phyloP scores from a whole-genome alignment of 1,139 yeast species.

The Taphrina communis region DNA sequence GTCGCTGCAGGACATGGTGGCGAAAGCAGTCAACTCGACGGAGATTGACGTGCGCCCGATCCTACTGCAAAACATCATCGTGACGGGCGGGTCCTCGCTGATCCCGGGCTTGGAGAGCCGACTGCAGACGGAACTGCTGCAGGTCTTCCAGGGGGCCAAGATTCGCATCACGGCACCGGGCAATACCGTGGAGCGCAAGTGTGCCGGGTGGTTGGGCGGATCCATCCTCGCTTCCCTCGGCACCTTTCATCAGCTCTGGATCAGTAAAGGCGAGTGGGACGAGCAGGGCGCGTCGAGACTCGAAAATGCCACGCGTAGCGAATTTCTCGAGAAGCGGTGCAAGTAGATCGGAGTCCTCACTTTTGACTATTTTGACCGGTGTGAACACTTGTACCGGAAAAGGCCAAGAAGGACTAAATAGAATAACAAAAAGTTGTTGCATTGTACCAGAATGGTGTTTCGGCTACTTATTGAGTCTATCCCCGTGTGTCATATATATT shows the following conservation, averaged over 20 bases:
- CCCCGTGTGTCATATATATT: too few species aligned
- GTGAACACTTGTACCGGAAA: background rate
- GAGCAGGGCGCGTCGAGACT: slow-evolving; percentile 72
- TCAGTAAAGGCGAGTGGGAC: slow-evolving; percentile 84
- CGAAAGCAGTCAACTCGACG: slow-evolving; percentile 65
- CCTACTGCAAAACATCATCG: slow-evolving; percentile 86
- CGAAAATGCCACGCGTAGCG: slow-evolving; percentile 25
- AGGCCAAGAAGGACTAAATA: too few species aligned
- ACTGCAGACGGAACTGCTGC: slow-evolving; percentile 72
- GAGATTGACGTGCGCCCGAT: slow-evolving; percentile 92
- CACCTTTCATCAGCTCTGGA: slow-evolving; percentile 94
- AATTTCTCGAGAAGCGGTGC: slow-evolving; percentile 31
- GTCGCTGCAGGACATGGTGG: slow-evolving; percentile 57
- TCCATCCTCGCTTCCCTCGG: slow-evolving; percentile 90
- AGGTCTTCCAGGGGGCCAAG: slow-evolving; percentile 85
- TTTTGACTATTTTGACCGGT: background rate
- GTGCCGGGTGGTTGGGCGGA: slow-evolving; percentile 95
- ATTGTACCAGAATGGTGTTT: too few species aligned
- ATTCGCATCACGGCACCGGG: slow-evolving; percentile 89
- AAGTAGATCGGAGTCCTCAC: slow-evolving; percentile 3
- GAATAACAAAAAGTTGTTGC: too few species aligned
- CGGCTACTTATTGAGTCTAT: background rate
- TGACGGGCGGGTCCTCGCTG: slow-evolving; percentile 87
- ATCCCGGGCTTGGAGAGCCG: slow-evolving; percentile 89
- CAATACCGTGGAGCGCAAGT: slow-evolving; percentile 77